Evolutionary conservation across 306 rosid species (phyloP).

Genomic region (Fragaria nilgerrensis): DNA sequence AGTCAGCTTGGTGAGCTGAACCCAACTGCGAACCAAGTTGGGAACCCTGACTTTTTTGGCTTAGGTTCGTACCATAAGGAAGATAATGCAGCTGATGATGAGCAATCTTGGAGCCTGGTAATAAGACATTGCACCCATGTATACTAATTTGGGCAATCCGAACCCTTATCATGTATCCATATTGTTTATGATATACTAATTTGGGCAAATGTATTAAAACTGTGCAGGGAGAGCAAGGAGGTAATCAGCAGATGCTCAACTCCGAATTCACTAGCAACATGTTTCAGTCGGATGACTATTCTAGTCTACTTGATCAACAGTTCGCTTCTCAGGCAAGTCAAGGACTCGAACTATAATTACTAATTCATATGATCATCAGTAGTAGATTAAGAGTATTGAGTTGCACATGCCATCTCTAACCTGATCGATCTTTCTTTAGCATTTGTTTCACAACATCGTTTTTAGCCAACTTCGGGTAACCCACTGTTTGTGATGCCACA

Average conservation of each 20-base stretch:
- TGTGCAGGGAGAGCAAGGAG: slow-evolving; percentile 6
- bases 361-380: neutral
- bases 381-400: neutral
- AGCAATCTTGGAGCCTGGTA: slow-evolving; percentile 28
- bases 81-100: neutral
- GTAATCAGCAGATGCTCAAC: slow-evolving; percentile 9
- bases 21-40: neutral
- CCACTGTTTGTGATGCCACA: neutral
- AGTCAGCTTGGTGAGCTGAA: neutral
- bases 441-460: neutral
- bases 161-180: neutral
- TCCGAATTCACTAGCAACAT: neutral
- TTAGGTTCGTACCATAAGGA: neutral
- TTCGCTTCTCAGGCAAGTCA: slow-evolving; percentile 16
- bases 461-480: neutral
- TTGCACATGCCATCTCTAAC: neutral
- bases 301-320: neutral
- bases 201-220: neutral
- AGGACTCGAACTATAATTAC: neutral
- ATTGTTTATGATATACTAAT: neutral
- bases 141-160: neutral
- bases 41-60: slow-evolving; percentile 7
- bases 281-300: slow-evolving; percentile 17
- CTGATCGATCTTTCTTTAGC: neutral
- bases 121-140: neutral